Conservation (phyloP, 2,329 filamentous ascomycete species). For the Lasiodiplodia sp. region DNA sequence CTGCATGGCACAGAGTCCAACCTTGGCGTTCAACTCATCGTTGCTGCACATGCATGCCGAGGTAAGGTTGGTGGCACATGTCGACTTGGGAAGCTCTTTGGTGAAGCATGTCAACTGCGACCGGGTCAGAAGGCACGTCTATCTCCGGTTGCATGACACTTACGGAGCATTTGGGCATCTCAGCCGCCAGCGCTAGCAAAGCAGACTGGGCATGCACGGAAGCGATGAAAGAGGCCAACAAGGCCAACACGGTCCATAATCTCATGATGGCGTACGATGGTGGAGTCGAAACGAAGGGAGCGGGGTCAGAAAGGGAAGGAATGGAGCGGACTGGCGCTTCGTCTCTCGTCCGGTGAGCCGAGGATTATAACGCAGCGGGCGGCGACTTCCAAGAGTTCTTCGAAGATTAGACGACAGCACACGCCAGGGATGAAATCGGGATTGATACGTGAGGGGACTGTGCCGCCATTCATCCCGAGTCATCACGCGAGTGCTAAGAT, state of each 20-base stretch:
- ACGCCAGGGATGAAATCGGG: neutral
- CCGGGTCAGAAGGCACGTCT: neutral
- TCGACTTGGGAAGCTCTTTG: slow-evolving; percentile 42
- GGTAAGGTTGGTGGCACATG: slow-evolving; percentile 47
- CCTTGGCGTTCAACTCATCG: slow-evolving; percentile 39
- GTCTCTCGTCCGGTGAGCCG: neutral
- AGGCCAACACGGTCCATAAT: slow-evolving; percentile 28
- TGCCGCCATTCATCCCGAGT: neutral
- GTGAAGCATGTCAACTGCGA: slow-evolving; percentile 36
- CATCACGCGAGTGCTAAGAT: neutral
- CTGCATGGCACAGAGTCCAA: slow-evolving; percentile 45
- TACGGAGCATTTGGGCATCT: slow-evolving; percentile 26
- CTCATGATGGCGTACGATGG: slow-evolving; percentile 18
- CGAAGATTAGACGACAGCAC: neutral
- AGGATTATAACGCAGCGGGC: slow-evolving; percentile 16
- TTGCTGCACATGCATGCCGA: slow-evolving; percentile 51
- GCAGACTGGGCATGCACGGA: slow-evolving; percentile 20
- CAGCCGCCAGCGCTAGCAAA: slow-evolving; percentile 5
- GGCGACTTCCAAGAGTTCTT: neutral
- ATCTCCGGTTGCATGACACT: slow-evolving; percentile 1
- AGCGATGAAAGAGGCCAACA: slow-evolving; percentile 16
- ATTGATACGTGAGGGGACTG: neutral
- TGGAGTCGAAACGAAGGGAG: slow-evolving; percentile 8
- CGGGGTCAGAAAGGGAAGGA: slow-evolving; percentile 11
- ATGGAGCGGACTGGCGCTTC: slow-evolving; percentile 14